Evolutionary conservation across 2,329 filamentous ascomycete species (phyloP).

Genomic region (Cordyceps pruinosa): DNA sequence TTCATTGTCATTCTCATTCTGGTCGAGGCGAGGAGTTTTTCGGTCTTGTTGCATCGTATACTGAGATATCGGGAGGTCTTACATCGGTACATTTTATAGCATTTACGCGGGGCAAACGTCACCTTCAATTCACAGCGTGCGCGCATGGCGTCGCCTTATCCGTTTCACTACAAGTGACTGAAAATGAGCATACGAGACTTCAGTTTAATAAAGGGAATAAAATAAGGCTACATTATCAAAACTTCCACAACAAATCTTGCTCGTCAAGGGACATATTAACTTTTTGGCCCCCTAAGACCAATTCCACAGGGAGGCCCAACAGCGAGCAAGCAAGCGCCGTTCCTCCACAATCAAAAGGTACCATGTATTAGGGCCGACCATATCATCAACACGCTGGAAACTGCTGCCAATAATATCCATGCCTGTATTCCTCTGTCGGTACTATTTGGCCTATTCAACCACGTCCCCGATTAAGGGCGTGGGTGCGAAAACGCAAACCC

Average conservation of each 20-base stretch:
- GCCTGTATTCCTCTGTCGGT: conserved; percentile 20
- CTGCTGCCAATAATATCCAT: conserved; percentile 23
- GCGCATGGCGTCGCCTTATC: background rate
- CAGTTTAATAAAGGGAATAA: conserved; percentile 23
- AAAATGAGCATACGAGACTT: conserved; percentile 7
- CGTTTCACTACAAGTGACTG: background rate
- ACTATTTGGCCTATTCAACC: conserved; percentile 24
- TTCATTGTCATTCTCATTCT: background rate
- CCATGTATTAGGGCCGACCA: background rate
- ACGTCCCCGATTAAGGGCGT: conserved; percentile 25
- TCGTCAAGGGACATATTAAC: conserved; percentile 13
- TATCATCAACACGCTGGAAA: background rate
- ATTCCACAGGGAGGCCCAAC: background rate
- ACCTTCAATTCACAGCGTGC: background rate
- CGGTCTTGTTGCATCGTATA: background rate
- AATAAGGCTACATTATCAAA: conserved; percentile 33
- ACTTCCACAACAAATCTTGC: conserved; percentile 21
- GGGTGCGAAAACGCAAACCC: conserved; percentile 19
- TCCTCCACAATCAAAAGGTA: conserved; percentile 7
- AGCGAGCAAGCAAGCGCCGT: conserved; percentile 11
- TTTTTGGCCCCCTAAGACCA: conserved; percentile 9
- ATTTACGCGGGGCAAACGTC: background rate
- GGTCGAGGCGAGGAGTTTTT: conserved; percentile 5
- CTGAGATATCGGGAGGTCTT: background rate
- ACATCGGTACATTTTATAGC: background rate